phyloP scores from a whole-genome alignment of 2,329 filamentous ascomycete species.

The Beauveria sp. region DNA sequence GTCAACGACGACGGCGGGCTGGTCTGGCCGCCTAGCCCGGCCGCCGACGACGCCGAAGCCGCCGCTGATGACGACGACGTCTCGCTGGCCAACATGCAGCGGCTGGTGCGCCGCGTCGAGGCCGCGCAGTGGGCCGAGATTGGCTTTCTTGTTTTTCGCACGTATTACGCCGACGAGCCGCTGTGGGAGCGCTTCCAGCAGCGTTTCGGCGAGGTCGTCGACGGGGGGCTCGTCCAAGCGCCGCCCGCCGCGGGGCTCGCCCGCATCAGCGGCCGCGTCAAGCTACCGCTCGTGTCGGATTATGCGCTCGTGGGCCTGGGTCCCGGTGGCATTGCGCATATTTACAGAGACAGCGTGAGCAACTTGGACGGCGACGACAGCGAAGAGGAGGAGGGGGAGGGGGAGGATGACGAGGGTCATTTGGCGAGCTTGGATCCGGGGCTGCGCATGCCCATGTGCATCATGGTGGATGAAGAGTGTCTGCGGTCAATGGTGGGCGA shows the following conservation, averaged over 20 bases:
- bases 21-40: background rate
- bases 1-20: background rate
- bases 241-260: background rate
- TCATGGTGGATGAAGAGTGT: conserved; percentile 4
- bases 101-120: background rate
- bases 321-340: background rate
- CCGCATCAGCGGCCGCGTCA: background rate
- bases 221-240: background rate
- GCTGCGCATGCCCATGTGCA: conserved; percentile 2
- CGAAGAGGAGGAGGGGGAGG: background rate
- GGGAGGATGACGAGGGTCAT: background rate
- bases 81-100: background rate
- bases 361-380: background rate
- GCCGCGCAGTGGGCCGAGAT: background rate
- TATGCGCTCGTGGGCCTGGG: conserved; percentile 1
- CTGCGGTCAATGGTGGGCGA: background rate
- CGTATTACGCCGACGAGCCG: background rate
- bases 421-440: conserved; percentile 1
- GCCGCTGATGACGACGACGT: background rate
- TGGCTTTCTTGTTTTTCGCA: conserved; percentile 2
- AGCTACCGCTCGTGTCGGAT: background rate
- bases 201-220: background rate
- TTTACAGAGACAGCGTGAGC: background rate
- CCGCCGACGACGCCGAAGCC: background rate
- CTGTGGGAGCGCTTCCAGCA: background rate